Evolutionary conservation across 2,329 filamentous ascomycete genomes (phyloP), one percentile per base, ranked within the genome.

Genomic region (Exophiala mesophila): DNA sequence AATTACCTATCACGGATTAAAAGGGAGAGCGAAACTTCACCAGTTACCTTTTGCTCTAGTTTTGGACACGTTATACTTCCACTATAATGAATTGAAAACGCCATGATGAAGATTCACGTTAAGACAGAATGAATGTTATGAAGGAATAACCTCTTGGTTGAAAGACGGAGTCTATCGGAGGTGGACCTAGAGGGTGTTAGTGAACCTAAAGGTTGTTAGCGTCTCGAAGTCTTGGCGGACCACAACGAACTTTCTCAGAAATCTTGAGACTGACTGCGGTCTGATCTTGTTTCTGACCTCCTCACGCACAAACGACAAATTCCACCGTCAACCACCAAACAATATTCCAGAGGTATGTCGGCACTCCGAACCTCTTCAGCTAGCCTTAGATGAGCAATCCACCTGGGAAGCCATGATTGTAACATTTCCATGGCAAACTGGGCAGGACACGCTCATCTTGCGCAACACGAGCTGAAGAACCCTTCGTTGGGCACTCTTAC

Each of bases 401-500:
- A 33, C 34, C 23, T 45, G 32, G 26, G 16, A 8, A 16, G 19
- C 19, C 36, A 41, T 36, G 36, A 46, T 41, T 52, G 51, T 54
- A 53, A 23, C 33, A 47, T 53, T 49, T 50, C 34, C 45, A 35
- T 26, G 19, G 13, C 16, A 16, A 38, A 39, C 42, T 43, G 16
- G 33, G 24, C 35, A 9, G 43, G 50, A 55, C 40, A 55, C 48
- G 47, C 48, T 53, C 48, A 51, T 53, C 45, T 49, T 47, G 52
- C 47, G 58, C 67, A 59, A 62, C 66, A 77, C 68, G 76, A 79
- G 78, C 76, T 79, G 75, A 80, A 81, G 78, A 83, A 79, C 78
- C 78, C 76, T 78, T 70, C 62, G 68, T 58, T 58, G 77, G 78
- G 78, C 77, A 82, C 78, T 81, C 78, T 82, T 79, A 76, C 67